Base-by-base conservation (phyloP, 1,139 yeast genomes). In the Hanseniaspora gamundiae region DNA sequence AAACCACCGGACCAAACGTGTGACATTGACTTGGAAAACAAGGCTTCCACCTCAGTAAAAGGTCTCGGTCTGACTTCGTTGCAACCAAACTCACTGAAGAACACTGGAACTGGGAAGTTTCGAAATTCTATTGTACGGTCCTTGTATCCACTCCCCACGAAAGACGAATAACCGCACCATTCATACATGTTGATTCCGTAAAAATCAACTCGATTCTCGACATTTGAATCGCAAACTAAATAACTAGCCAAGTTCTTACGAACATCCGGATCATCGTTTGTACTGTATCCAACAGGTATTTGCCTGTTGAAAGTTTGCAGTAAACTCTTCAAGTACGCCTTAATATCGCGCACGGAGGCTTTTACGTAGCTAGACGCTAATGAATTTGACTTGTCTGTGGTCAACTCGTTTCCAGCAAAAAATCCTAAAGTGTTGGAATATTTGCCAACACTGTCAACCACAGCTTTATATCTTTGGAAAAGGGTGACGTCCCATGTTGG, bases 1-100 rank as follows among this genome's bases (percentile, higher is more conserved):
- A 85, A 76, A 56, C 94, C 95, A 52, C 95, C 95, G 39, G 94
- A 84, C 94, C 94, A 85, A 42, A 82, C 86, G 47, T 71, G 76
- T 33, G 83, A 73, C 91, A 81, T 80, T 43, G 78, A 68, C 45
- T 68, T 61, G 38, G 78, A 68, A 65, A 69, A 80, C 21, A 80
- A 58, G 38, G 83, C 73, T 33, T 68, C 75, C 42, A 83, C 78
- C 62, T 84, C 95, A 35, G 80, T 74, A 51, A 76, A 76, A 1
- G 80, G 80, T 43, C 82, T 63, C 22, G 80, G 80, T 45, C 68
- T 61, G 16, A 68, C 64, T 3, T 57, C 30, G 52, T 76, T 76
- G 56, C 83, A 77, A 6, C 82, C 82, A 62, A 70, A 76, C 51
- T 76, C 83, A 44, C 80, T 74, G 55, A 76, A 75, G 52, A 76